Evolutionary conservation across 352 stramenopile species (phyloP), one percentile per base, ranked within the genome.

Genomic region (Achlya hypogyna): DNA sequence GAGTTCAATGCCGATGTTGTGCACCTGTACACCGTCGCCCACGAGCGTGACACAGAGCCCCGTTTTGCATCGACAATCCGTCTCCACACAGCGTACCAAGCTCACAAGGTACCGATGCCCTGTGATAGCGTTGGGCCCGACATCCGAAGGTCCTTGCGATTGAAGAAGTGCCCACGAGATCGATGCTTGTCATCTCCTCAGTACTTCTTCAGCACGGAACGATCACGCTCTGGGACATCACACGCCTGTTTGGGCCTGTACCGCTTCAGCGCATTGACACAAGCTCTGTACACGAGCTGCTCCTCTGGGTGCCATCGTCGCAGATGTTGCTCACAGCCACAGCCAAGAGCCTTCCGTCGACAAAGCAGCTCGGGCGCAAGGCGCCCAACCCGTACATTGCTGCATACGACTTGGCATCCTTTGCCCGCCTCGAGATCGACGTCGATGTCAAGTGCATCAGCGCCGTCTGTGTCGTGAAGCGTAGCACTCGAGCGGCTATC

Each of bases 51-150:
- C 62, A 81, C 87, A 5, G 78, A 75, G 1, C 79, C 79, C 6
- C 75, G 74, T n/a, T 77, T 89, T 35, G 52, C 86, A 22, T 83
- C 81, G 38, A 85, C 78, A 0, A 82, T 91, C 62, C 75, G 82
- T 12, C 62, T 89, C 4, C 82, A 91, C 71, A 91, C 82, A 0
- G 79, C 81, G 14, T 91, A 89, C 72, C 78, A 89, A 47, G 82
- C 87, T 43, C 82, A 91, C 64, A 71, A 71, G 0, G 54, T 64
- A 23, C 25, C 14, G 9, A n/a, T 6, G 6, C 6, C 14, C 34
- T 42, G 6, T 16, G 6, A 42, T 16, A 6, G 3, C 20, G 20
- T 28, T 32, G 9, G 18, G 20, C 23, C 29, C 31, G 18, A 2
- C 4, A 45, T 62, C 22, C 16, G 18, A 10, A 64, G 54, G 53